Conservation (phyloP, 2,329 filamentous ascomycete genomes). For the Penicillium sp. region DNA sequence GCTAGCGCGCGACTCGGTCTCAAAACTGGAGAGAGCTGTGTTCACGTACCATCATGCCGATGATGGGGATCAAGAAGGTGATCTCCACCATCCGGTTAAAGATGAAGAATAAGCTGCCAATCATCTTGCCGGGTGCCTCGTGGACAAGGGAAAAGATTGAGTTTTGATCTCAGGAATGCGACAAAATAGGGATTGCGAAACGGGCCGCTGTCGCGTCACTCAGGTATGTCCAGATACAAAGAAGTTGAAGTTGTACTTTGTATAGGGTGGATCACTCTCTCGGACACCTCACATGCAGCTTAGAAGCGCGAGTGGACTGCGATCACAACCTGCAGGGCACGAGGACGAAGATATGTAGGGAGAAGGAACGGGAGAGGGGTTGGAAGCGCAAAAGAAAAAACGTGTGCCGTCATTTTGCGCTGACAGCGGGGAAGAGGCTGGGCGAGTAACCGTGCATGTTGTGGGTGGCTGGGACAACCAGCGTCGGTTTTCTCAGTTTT, state of each 20-base stretch:
- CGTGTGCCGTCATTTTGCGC: conserved; percentile 16
- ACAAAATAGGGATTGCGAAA: not conserved
- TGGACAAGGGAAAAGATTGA: conserved; percentile 1
- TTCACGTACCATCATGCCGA: conserved; percentile 59
- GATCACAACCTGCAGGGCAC: conserved; percentile 14
- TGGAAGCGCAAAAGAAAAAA: conserved; percentile 5
- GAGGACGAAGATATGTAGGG: conserved; percentile 6
- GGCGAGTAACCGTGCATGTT: conserved; percentile 26
- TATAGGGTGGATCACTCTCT: not conserved
- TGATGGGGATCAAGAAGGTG: conserved; percentile 61
- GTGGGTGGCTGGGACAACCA: conserved; percentile 33
- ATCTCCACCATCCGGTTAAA: conserved; percentile 63
- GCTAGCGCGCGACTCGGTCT: not conserved
- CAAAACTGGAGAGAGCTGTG: not conserved
- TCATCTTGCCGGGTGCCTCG: conserved; percentile 38
- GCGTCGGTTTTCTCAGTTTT: not conserved
- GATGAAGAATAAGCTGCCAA: conserved; percentile 60
- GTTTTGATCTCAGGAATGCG: conserved; percentile 22
- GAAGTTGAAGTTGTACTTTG: not conserved
- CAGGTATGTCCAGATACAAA: not conserved
- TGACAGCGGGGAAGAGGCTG: conserved; percentile 29
- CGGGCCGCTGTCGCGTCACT: not conserved
- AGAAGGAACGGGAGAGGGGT: conserved; percentile 8
- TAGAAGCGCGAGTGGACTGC: conserved; percentile 12
- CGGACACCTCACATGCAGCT: conserved; percentile 13